These are phyloP conservation scores for Lentinula boryana DNA, from an alignment of 768 basidiomycete species.

Conservation along the genomic window DNA sequence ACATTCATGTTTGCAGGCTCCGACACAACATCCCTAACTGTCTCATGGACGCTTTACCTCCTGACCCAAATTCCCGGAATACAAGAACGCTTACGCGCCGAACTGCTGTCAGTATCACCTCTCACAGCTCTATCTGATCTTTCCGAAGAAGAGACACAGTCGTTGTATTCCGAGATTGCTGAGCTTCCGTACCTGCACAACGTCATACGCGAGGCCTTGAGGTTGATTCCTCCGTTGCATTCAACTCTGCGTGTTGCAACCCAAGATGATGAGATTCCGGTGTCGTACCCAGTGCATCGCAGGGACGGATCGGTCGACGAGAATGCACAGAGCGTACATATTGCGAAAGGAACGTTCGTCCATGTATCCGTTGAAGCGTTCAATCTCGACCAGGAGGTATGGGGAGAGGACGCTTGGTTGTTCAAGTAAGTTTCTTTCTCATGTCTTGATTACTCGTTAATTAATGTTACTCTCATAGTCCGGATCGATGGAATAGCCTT, in stretches of 20 bases:
- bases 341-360: slow-evolving; percentile 68
- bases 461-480: slow-evolving; percentile 33
- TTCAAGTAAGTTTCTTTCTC: slow-evolving; percentile 52
- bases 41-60: slow-evolving; percentile 81
- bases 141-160: slow-evolving; percentile 58
- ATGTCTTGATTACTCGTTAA: background rate
- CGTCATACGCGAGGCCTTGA: slow-evolving; percentile 67
- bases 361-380: slow-evolving; percentile 78
- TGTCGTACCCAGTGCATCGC: slow-evolving; percentile 52
- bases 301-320: slow-evolving; percentile 39
- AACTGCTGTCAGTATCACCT: slow-evolving; percentile 47
- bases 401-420: slow-evolving; percentile 79
- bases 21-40: slow-evolving; percentile 75
- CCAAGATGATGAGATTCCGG: slow-evolving; percentile 73
- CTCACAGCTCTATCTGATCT: slow-evolving; percentile 25
- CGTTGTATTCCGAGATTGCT: slow-evolving; percentile 49
- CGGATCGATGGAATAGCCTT: slow-evolving; percentile 76
- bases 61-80: slow-evolving; percentile 61
- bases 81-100: slow-evolving; percentile 67
- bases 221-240: slow-evolving; percentile 77
- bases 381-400: slow-evolving; percentile 70
- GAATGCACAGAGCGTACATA: slow-evolving; percentile 33
- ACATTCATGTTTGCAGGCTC: slow-evolving; percentile 91
- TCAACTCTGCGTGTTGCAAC: slow-evolving; percentile 76
- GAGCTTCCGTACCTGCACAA: slow-evolving; percentile 70